Percentiles rank a stretch among this genome's conserved stretches.
Evolutionary conservation across 2,329 filamentous ascomycete genomes (phyloP).

Genomic region (Curvularia verruculosa): DNA sequence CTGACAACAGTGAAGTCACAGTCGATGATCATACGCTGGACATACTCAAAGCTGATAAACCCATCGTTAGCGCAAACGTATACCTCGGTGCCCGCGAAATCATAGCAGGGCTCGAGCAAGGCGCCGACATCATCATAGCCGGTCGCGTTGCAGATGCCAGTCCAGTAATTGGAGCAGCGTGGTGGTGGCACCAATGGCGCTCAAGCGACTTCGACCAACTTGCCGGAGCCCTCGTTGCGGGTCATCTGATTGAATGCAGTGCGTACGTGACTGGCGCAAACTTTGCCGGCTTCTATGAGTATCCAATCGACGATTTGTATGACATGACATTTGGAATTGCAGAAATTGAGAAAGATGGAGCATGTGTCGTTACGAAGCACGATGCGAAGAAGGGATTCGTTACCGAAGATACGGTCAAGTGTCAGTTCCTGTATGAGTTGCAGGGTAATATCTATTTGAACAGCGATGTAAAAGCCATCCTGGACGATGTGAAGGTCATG

Average conservation of each 20-base stretch:
- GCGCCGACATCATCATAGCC: not conserved
- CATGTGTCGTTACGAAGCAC: conserved; percentile 58
- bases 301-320: conserved; percentile 50
- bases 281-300: conserved; percentile 59
- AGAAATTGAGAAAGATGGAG: conserved; percentile 55
- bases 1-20: conserved; percentile 43
- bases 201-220: not conserved
- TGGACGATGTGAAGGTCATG: conserved; percentile 47
- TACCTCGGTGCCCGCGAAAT: not conserved
- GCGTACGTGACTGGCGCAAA: conserved; percentile 62
- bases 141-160: not conserved
- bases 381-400: conserved; percentile 49
- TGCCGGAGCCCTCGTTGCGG: not conserved
- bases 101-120: not conserved
- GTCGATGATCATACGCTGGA: not conserved
- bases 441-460: conserved; percentile 56
- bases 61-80: not conserved
- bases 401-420: conserved; percentile 44
- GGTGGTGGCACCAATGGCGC: not conserved
- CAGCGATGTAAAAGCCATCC: conserved; percentile 52
- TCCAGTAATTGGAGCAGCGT: not conserved
- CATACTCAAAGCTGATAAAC: not conserved
- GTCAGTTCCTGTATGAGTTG: conserved; percentile 56
- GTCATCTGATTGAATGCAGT: conserved; percentile 50
- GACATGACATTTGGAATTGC: conserved; percentile 58